Percentiles rank a stretch among this genome's conserved stretches.
phyloP scores from a whole-genome alignment of 495 filamentous ascomycete genomes.

The Trypethelium eluteriae region DNA sequence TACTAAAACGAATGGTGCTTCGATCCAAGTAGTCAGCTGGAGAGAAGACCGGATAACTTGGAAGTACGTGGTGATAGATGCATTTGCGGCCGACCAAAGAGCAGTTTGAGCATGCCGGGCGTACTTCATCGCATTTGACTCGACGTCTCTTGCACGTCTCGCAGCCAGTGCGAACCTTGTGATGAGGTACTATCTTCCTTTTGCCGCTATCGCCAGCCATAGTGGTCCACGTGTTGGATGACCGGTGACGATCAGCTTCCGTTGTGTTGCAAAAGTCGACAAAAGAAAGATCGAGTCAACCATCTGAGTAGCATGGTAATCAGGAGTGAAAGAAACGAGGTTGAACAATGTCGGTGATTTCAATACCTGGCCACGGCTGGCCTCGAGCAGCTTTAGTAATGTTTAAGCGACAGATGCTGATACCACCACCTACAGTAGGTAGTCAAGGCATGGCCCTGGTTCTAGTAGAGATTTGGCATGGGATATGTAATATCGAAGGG shows the following conservation, averaged over 20 bases:
- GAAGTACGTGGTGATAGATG: conserved; percentile 5
- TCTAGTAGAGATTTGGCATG: too few species aligned
- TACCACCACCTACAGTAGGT: too few species aligned
- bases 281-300: not conserved
- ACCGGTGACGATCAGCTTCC: too few species aligned
- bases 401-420: not conserved
- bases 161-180: conserved; percentile 3
- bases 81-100: not conserved
- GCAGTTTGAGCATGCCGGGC: not conserved
- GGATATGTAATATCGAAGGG: too few species aligned
- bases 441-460: too few species aligned
- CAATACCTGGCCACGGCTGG: too few species aligned
- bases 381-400: not conserved
- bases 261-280: not conserved
- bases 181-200: not conserved
- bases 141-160: conserved; percentile 5
- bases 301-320: too few species aligned
- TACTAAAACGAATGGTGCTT: not conserved
- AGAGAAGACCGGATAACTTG: conserved; percentile 2
- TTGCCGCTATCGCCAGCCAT: not conserved
- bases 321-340: too few species aligned
- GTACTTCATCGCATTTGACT: conserved; percentile 2
- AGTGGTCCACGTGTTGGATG: not conserved
- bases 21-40: not conserved
- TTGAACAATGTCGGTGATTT: too few species aligned